Evolutionary conservation across 345 rosid genomes (phyloP).

Genomic region (Carallia brachiata): DNA sequence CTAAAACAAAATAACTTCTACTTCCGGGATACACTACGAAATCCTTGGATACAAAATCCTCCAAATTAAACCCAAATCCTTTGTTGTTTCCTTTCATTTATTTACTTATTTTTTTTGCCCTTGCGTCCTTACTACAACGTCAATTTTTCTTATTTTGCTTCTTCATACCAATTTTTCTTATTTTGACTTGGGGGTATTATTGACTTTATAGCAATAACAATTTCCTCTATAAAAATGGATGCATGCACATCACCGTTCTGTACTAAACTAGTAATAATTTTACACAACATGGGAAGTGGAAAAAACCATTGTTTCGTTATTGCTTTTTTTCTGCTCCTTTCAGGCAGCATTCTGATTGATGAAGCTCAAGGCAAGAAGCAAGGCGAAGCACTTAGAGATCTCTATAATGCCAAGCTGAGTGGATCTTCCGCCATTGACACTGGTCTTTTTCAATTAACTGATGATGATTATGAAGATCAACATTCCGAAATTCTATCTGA

Average conservation of each 20-base stretch:
- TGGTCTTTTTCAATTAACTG: conserved; percentile 13
- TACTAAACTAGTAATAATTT: no score
- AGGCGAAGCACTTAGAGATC: conserved; percentile 21
- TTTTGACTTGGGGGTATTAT: neutral
- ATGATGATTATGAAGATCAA: neutral
- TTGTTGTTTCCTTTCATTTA: no score
- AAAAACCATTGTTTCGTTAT: conserved; percentile 6
- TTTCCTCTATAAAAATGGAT: neutral
- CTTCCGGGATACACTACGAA: no score
- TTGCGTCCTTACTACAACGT: no score
- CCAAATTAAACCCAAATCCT: no score
- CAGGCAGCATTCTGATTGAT: neutral
- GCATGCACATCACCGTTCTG: neutral
- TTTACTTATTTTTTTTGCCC: no score
- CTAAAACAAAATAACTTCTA: no score
- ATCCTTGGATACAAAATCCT: no score
- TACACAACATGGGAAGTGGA: conserved; percentile 18
- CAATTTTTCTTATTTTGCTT: no score
- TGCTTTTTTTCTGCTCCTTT: conserved; percentile 12
- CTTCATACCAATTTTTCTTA: no score
- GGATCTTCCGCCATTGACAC: conserved; percentile 25
- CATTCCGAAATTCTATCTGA: neutral
- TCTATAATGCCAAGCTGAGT: conserved; percentile 27
- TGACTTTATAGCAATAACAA: neutral
- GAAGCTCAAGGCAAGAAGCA: conserved; percentile 32